phyloP scores from a whole-genome alignment of 2,329 filamentous ascomycete genomes.

The Fusarium siculi region DNA sequence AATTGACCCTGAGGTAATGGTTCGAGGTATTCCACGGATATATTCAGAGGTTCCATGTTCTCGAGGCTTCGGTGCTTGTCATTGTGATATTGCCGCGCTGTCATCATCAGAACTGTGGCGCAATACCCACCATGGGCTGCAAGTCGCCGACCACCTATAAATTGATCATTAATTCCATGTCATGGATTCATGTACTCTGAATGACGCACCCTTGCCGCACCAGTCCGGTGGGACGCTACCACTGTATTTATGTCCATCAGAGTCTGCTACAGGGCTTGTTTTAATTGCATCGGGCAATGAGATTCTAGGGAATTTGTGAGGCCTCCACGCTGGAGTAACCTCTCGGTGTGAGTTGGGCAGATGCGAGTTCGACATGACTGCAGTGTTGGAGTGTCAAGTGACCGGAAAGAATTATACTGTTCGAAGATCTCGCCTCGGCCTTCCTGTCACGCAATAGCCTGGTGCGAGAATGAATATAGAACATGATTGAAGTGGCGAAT shows the following conservation, averaged over 20 bases:
- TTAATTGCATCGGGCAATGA: neutral
- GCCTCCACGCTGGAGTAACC: neutral
- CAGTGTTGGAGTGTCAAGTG: neutral
- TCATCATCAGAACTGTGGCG: neutral
- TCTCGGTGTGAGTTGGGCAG: neutral
- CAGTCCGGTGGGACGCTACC: neutral
- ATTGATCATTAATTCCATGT: neutral
- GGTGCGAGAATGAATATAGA: no score
- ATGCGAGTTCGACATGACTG: neutral
- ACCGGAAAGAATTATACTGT: neutral
- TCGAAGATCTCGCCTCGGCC: neutral
- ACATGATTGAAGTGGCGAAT: no score
- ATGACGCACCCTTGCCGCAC: neutral
- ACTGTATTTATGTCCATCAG: neutral
- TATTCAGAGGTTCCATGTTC: neutral
- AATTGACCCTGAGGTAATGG: neutral
- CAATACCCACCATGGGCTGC: neutral
- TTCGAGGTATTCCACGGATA: neutral
- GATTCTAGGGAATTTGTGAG: neutral
- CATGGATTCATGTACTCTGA: fast-evolving
- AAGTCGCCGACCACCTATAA: neutral
- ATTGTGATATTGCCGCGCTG: neutral
- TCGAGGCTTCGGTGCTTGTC: no score
- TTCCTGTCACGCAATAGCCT: fast-evolving
- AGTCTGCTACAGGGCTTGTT: neutral